Conservation (phyloP, 345 rosid genomes). For the Gossypium stocksii region DNA sequence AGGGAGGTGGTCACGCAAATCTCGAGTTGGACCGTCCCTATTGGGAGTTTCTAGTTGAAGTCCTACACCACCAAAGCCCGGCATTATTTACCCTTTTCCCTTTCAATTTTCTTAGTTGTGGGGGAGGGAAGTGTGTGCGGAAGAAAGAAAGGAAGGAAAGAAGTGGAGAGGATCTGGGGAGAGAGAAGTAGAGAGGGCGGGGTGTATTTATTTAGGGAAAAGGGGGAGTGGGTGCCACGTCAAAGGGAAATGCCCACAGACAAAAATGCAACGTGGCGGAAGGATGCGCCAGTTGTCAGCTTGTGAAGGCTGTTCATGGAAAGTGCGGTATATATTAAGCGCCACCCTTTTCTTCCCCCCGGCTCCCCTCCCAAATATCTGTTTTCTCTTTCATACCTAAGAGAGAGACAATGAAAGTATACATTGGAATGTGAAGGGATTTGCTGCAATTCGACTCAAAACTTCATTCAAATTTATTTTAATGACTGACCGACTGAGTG, state of each 20-base stretch:
- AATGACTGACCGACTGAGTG: neutral
- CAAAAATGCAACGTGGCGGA: conserved; percentile 45
- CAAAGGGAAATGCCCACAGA: conserved; percentile 29
- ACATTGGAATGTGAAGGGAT: neutral
- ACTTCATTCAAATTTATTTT: neutral
- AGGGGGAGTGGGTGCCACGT: conserved; percentile 53
- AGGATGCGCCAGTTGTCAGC: conserved; percentile 36
- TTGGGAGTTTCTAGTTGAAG: conserved; percentile 17
- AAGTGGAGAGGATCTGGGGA: neutral
- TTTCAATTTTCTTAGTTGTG: neutral
- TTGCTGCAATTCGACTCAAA: neutral
- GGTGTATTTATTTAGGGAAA: conserved; percentile 38
- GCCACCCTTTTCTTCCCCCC: neutral
- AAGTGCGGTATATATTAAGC: neutral
- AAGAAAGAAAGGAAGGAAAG: neutral
- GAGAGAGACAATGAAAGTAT: neutral
- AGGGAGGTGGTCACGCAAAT: conserved; percentile 38
- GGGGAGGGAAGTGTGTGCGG: neutral
- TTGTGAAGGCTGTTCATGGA: conserved; percentile 1
- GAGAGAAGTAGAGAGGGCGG: conserved; percentile 1
- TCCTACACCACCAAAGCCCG: conserved; percentile 25
- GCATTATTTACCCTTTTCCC: conserved; percentile 24
- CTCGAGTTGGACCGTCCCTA: conserved; percentile 41
- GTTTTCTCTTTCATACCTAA: neutral
- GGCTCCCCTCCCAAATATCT: neutral